Conservation (phyloP, 495 filamentous ascomycete species). For the Margaritispora aquatica region DNA sequence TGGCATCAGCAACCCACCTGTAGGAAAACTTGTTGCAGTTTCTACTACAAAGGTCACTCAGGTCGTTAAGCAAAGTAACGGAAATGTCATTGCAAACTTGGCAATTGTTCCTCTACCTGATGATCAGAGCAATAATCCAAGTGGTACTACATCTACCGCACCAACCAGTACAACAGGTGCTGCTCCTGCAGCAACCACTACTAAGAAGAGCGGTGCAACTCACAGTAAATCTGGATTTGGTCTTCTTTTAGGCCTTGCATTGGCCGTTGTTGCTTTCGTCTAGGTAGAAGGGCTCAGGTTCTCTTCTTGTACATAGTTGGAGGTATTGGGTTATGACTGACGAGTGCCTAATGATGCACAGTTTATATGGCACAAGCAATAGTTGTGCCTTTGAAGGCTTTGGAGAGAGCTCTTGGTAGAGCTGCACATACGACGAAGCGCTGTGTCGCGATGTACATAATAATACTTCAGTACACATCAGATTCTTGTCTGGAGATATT, state of each 20-base stretch:
- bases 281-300: not conserved
- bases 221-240: not conserved
- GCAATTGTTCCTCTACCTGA: constrained; percentile 43
- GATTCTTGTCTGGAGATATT: too few species aligned
- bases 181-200: constrained; percentile 18
- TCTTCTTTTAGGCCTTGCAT: constrained; percentile 4
- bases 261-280: not conserved
- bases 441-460: not conserved
- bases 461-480: not conserved
- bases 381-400: not conserved
- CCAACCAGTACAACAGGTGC: not conserved
- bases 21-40: constrained; percentile 55
- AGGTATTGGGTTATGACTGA: constrained; percentile 4
- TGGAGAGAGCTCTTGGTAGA: not conserved
- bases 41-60: constrained; percentile 41
- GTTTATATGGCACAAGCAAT: not conserved
- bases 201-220: constrained; percentile 14
- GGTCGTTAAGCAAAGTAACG: constrained; percentile 48
- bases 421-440: not conserved
- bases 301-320: constrained; percentile 9
- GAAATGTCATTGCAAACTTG: constrained; percentile 44
- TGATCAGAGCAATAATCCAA: constrained; percentile 51
- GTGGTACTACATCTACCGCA: constrained; percentile 15
- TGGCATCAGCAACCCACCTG: constrained; percentile 33
- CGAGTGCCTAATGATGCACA: not conserved